Evolutionary conservation across 2,329 filamentous ascomycete genomes (phyloP).

Genomic region (Fusarium oxysporum): DNA sequence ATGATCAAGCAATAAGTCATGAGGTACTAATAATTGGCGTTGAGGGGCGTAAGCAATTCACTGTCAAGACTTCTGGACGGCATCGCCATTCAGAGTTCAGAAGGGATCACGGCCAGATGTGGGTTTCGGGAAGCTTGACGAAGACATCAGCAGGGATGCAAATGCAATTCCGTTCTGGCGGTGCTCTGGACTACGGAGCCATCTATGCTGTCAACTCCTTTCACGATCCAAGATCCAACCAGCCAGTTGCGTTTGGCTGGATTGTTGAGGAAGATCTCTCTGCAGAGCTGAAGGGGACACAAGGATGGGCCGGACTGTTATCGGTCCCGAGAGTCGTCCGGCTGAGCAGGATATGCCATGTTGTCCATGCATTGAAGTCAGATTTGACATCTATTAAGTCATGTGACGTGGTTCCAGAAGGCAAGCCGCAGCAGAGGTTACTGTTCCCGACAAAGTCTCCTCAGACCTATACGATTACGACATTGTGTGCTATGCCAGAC

Average conservation of each 20-base stretch:
- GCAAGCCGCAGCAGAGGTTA: background rate
- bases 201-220: background rate
- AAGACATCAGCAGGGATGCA: background rate
- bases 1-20: background rate
- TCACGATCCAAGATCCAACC: background rate
- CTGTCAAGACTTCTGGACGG: too few species aligned
- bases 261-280: background rate
- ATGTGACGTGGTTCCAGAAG: background rate
- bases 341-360: background rate
- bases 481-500: background rate
- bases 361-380: background rate
- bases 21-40: background rate
- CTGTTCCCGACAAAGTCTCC: rapidly evolving
- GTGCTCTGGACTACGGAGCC: background rate
- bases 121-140: background rate
- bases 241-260: background rate
- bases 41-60: background rate
- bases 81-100: background rate
- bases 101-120: background rate
- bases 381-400: background rate
- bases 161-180: background rate
- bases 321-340: background rate
- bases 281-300: background rate
- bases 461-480: background rate
- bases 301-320: background rate